Evolutionary conservation across 129 eudicot genomes (phyloP), one percentile per base, ranked within the genome.

Genomic region (Flaveria ramosissima): DNA sequence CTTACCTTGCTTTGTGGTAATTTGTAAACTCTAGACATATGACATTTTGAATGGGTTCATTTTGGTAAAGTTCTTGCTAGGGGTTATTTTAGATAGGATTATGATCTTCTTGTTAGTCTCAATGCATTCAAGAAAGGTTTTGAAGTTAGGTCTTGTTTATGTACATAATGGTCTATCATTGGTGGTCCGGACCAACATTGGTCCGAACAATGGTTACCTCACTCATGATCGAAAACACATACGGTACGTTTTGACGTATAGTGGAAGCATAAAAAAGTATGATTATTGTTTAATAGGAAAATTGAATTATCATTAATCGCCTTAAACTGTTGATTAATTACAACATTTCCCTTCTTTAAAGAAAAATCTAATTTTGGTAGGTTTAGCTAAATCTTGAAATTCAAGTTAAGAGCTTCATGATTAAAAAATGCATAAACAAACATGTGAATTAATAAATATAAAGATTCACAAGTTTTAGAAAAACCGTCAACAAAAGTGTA

Each of bases 1-100:
- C 48, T 89, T 93, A 70, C 98, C 98, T 72, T 93, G 98, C 77
- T 93, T 93, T 78, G 95, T 93, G 78, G 99, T 95, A 15, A 89
- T 95, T 60, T 95, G 97, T 84, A 95, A 89, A 84, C 78, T 83
- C 55, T 93, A 84, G 81, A 70, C 57, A 21, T 27, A 27, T 65
- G 55, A 23, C 52, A 72, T 59, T 36, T 67, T 69, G 59, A 46
- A 56, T 45, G 82, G 56, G 57, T 50, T 61, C 32, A 71, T 68
- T 76, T 81, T 63, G 85, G 77, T 77, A 51, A 73, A 73, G 65
- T 74, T 70, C 59, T 80, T 80, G 41, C 50, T 23, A 48, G n/a
- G n/a, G 73, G 42, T 71, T 79, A 47, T 53, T 75, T 72, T 73
- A 48, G 77, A 64, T 73, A 74, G 68, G 47, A 43, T 78, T 79